These are phyloP conservation scores for Golubevia sp. DNA, from an alignment of 1,284 basidiomycete genomes.

Conservation along the genomic window DNA sequence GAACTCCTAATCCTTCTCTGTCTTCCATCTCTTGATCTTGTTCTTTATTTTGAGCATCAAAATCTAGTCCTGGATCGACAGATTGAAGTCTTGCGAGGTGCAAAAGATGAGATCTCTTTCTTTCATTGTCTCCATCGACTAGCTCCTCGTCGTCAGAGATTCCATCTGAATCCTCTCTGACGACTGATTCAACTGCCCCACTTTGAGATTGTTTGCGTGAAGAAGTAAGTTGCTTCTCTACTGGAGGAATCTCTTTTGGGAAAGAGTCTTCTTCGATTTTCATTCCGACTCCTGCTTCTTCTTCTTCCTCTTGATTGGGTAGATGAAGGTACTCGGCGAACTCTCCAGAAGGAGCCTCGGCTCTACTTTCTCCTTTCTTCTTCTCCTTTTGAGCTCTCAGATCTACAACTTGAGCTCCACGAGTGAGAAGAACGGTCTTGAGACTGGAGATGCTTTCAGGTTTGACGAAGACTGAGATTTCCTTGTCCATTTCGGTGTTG, in stretches of 20 bases:
- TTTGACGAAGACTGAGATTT: neutral
- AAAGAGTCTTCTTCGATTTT: neutral
- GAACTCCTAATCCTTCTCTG: neutral
- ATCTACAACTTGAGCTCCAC: neutral
- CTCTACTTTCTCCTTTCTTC: too few relatives aligned
- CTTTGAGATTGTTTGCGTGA: neutral
- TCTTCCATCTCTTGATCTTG: neutral
- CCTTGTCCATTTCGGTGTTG: neutral
- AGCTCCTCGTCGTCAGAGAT: neutral
- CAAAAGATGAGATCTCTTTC: neutral
- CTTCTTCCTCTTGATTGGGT: neutral
- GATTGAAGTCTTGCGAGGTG: neutral
- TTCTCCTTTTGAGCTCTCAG: neutral
- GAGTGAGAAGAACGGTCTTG: neutral
- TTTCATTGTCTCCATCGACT: neutral
- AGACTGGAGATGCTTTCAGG: neutral
- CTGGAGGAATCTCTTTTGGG: neutral
- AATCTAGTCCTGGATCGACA: neutral
- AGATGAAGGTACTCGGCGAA: neutral
- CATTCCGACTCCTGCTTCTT: neutral
- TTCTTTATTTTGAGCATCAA: neutral
- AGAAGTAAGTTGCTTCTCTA: neutral
- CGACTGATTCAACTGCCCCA: neutral
- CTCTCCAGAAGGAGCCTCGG: neutral
- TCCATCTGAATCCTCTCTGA: neutral